Evolutionary conservation across 129 eudicot species (phyloP).

Genomic region (Rutidosis leptorrhynchoides): DNA sequence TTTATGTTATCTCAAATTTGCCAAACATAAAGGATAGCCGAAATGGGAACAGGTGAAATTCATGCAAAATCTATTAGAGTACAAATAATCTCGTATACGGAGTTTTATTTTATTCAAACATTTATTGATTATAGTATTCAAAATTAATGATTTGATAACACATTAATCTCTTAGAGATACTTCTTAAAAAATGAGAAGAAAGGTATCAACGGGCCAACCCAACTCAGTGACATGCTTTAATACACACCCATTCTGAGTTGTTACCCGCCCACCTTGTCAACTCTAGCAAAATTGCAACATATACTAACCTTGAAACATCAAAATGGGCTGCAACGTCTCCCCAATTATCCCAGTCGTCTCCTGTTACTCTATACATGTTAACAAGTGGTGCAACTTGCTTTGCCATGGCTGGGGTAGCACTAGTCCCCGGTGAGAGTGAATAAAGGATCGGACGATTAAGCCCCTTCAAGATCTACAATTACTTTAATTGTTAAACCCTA

Average conservation of each 20-base stretch:
- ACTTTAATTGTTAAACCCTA: slow-evolving; percentile 2
- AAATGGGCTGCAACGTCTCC: slow-evolving; percentile 83
- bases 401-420: slow-evolving; percentile 86
- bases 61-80: background rate
- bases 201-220: background rate
- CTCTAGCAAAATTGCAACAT: background rate
- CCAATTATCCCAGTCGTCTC: slow-evolving; percentile 99
- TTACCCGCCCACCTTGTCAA: background rate
- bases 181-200: background rate
- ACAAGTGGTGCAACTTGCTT: slow-evolving; percentile 56
- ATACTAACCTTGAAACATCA: slow-evolving; percentile 58
- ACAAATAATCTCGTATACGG: background rate
- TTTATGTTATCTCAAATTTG: background rate
- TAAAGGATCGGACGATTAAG: slow-evolving; percentile 57
- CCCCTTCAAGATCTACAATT: slow-evolving; percentile 55
- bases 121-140: background rate
- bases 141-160: background rate
- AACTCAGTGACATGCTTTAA: background rate
- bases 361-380: slow-evolving; percentile 94
- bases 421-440: slow-evolving; percentile 87
- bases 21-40: background rate
- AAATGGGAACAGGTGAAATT: background rate
- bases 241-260: background rate
- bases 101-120: background rate
- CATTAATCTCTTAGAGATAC: background rate